Evolutionary conservation across 139 green algal genomes (phyloP).

Genomic region (Nannochloris sp.): DNA sequence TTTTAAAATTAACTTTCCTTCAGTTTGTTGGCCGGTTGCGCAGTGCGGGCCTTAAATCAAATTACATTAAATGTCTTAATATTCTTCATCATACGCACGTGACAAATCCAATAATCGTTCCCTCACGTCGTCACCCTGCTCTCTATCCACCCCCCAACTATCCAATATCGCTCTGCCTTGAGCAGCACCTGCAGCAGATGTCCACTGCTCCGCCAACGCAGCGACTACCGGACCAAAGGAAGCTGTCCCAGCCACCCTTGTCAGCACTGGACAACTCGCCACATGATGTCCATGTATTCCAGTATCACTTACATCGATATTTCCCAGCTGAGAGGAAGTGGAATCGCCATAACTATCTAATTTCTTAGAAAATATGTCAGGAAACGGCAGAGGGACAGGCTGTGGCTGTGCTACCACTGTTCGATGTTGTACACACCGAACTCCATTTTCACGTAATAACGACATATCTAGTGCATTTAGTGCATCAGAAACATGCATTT

Average conservation of each 20-base stretch:
- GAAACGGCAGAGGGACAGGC: constrained; percentile 32
- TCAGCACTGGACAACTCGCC: constrained; percentile 7
- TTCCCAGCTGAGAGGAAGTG: neutral
- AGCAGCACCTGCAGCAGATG: neutral
- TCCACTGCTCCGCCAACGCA: neutral
- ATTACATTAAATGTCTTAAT: neutral
- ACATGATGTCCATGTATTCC: neutral
- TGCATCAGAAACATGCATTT: neutral
- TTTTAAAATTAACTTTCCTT: too few relatives aligned
- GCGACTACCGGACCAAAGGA: constrained; percentile 10
- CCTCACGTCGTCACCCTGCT: constrained; percentile 1
- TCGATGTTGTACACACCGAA: constrained; percentile 23
- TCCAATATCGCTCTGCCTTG: constrained; percentile 11
- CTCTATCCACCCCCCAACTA: constrained; percentile 1
- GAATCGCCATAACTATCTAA: constrained; percentile 8
- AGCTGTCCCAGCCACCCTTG: neutral
- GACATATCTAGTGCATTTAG: constrained; percentile 8
- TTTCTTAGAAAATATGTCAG: constrained; percentile 7
- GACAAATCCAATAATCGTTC: constrained; percentile 5
- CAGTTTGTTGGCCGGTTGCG: too few relatives aligned
- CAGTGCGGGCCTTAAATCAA: too few relatives aligned
- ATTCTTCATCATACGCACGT: constrained; percentile 9
- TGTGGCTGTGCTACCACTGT: constrained; percentile 15
- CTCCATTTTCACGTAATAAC: constrained; percentile 5
- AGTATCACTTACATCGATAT: too few relatives aligned